Conservation (phyloP, 805 yeast genomes). For the Peterozyma xylosa region DNA sequence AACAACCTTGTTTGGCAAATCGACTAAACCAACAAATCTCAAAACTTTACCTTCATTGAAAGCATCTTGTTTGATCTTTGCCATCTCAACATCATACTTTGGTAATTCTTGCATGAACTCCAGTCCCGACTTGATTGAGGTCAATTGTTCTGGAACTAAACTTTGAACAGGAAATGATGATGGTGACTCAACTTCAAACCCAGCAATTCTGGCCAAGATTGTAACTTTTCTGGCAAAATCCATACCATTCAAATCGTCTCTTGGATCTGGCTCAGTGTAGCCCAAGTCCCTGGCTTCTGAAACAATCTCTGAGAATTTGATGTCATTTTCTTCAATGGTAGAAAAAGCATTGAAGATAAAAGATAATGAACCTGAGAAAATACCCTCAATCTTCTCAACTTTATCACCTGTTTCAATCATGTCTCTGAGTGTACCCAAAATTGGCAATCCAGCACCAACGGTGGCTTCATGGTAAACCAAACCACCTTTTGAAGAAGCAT, state of each 20-base stretch:
- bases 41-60: slow-evolving; percentile 78
- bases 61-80: slow-evolving; percentile 72
- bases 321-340: slow-evolving; percentile 48
- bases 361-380: slow-evolving; percentile 91
- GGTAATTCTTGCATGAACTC: slow-evolving; percentile 82
- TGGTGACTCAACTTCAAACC: slow-evolving; percentile 78
- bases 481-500: slow-evolving; percentile 50
- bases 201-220: slow-evolving; percentile 88
- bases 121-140: slow-evolving; percentile 58
- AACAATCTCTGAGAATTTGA: slow-evolving; percentile 86
- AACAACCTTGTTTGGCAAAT: slow-evolving; percentile 58
- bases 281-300: slow-evolving; percentile 84
- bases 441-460: slow-evolving; percentile 97
- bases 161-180: slow-evolving; percentile 92
- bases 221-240: slow-evolving; percentile 99
- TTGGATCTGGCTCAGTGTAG: slow-evolving; percentile 98
- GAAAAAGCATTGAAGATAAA: slow-evolving; percentile 93
- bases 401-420: slow-evolving; percentile 89
- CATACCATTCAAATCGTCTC: slow-evolving; percentile 96
- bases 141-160: slow-evolving; percentile 82
- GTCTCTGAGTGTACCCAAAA: slow-evolving; percentile 83
- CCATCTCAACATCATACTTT: slow-evolving; percentile 72
- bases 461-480: slow-evolving; percentile 96
- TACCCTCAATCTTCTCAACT: slow-evolving; percentile 88
- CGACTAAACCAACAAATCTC: slow-evolving; percentile 90